A percentile compares a stretch with the other conserved stretches of the same genome.
Evolutionary conservation across 352 stramenopile species (phyloP).

Genomic region (Peronospora destructor): DNA sequence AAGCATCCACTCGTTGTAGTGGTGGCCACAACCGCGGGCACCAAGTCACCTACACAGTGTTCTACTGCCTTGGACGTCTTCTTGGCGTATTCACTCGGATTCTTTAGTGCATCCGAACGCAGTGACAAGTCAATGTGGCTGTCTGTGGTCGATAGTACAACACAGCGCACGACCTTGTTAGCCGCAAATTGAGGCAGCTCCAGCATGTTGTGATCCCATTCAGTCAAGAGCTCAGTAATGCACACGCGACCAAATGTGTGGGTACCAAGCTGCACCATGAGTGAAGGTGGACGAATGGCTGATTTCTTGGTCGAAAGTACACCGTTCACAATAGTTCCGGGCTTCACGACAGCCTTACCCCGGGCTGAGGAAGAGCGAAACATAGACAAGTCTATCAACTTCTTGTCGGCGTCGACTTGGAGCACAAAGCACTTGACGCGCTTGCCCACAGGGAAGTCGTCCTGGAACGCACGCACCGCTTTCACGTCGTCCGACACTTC

Average conservation of each 20-base stretch:
- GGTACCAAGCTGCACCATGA: conserved; percentile 81
- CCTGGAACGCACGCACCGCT: conserved; percentile 49
- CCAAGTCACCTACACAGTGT: conserved; percentile 72
- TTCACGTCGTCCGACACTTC: conserved; percentile 64
- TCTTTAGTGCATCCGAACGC: conserved; percentile 46
- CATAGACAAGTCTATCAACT: conserved; percentile 65
- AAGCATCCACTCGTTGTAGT: conserved; percentile 92
- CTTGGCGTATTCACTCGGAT: conserved; percentile 50
- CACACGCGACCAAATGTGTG: conserved; percentile 78
- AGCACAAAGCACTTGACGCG: conserved; percentile 62
- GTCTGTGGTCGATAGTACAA: conserved; percentile 51
- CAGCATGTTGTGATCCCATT: conserved; percentile 74
- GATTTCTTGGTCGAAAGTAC: conserved; percentile 68
- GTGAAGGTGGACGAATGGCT: conserved; percentile 61
- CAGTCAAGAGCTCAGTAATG: conserved; percentile 61
- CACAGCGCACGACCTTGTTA: conserved; percentile 63
- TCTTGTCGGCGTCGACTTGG: conserved; percentile 62
- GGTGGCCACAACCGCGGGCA: conserved; percentile 87
- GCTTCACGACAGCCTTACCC: conserved; percentile 31
- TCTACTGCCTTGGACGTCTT: conserved; percentile 25
- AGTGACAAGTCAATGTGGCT: conserved; percentile 73
- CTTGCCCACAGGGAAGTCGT: conserved; percentile 73
- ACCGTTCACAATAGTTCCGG: conserved; percentile 56
- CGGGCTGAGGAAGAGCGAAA: conserved; percentile 33
- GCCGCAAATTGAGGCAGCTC: conserved; percentile 51